These are phyloP conservation scores for Alternaria sp. DNA, from an alignment of 2,329 filamentous ascomycete genomes.

Conservation along the genomic window DNA sequence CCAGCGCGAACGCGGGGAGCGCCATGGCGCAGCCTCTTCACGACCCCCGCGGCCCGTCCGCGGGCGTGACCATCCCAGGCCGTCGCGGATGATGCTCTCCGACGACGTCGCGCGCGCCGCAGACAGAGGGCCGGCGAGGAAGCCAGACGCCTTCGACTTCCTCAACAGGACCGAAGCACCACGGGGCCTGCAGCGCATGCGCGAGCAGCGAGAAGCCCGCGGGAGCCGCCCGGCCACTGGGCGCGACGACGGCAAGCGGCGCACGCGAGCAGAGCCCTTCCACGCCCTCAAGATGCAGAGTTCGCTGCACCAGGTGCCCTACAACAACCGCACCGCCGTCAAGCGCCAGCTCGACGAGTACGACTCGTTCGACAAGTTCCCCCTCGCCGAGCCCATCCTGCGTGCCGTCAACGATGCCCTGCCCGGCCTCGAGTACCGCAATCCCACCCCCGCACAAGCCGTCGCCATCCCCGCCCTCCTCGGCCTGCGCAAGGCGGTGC, in stretches of 20 bases:
- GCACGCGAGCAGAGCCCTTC: slow-evolving; percentile 58
- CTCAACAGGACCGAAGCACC: slow-evolving; percentile 44
- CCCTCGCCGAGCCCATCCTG: slow-evolving; percentile 73
- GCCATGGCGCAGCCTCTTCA: slow-evolving; percentile 4
- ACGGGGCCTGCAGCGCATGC: slow-evolving; percentile 25
- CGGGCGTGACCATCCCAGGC: slow-evolving; percentile 28
- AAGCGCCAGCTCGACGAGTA: slow-evolving; percentile 69
- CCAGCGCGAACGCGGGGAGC: slow-evolving; percentile 21
- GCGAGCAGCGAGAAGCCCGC: slow-evolving; percentile 16
- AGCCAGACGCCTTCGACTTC: slow-evolving; percentile 40
- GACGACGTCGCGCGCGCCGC: slow-evolving; percentile 38
- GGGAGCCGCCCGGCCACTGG: slow-evolving; percentile 15
- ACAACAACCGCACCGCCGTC: slow-evolving; percentile 67
- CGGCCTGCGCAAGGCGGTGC: slow-evolving; percentile 56
- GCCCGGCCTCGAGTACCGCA: slow-evolving; percentile 73
- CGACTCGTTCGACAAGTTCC: slow-evolving; percentile 81
- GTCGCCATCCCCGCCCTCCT: slow-evolving; percentile 85
- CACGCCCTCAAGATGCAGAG: slow-evolving; percentile 96
- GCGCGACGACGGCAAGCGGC: slow-evolving; percentile 30
- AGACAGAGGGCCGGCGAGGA: slow-evolving; percentile 30
- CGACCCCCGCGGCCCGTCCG: slow-evolving; percentile 7
- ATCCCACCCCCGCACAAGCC: slow-evolving; percentile 86
- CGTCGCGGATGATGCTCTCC: slow-evolving; percentile 59
- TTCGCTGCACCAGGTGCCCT: slow-evolving; percentile 76
- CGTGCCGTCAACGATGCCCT: slow-evolving; percentile 79